Evolutionary conservation across 768 basidiomycete genomes (phyloP), one percentile per base, ranked within the genome.

Genomic region (Pholiota molesta): DNA sequence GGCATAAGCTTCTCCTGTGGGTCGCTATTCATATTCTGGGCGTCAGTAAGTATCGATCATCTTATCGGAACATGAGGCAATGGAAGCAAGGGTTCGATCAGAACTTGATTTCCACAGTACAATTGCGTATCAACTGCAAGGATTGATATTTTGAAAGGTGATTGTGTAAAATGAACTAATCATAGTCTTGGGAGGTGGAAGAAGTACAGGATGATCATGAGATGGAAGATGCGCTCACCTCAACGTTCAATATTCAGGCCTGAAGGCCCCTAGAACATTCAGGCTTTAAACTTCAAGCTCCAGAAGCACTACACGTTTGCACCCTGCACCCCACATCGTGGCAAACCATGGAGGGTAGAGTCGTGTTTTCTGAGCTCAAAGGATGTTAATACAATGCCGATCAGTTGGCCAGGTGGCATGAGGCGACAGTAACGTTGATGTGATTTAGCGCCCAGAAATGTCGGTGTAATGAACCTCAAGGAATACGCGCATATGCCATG

Each of bases 111-210:
- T 58, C 57, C 31, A 13, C 57, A 39, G 9, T 21, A 31, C 28
- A 45, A 9, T 19, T 37, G 23, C 33, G 28, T 21, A 51, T 49
- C 33, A 26, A 26, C 23, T n/a, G 23, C 47, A 5, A 26, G 31
- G 7, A 23, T 11, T 21, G 23, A 23, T 13, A 21, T 17, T 47
- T 37, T 47, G n/a, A 47, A 58, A 58, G 57, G 57, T 58, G 57
- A 33, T 58, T 58, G 57, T 58, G 57, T 47, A 39, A 39, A n/a
- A 49, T 57, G 51, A 21, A 26, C 26, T 37, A 35, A 58, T 37
- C 57, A 49, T 49, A 19, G 42, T 9, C 8, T n/a, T 44, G 16
- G 42, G 42, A 11, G 47, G 26, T 26, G 23, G 47, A 26, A 28
- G 23, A 11, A 11, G 11, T 16, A 14, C 40, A 6, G 7, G 7